phyloP scores from a whole-genome alignment of 192 early-diverging fungal genomes.

The Coemansia sp. region DNA sequence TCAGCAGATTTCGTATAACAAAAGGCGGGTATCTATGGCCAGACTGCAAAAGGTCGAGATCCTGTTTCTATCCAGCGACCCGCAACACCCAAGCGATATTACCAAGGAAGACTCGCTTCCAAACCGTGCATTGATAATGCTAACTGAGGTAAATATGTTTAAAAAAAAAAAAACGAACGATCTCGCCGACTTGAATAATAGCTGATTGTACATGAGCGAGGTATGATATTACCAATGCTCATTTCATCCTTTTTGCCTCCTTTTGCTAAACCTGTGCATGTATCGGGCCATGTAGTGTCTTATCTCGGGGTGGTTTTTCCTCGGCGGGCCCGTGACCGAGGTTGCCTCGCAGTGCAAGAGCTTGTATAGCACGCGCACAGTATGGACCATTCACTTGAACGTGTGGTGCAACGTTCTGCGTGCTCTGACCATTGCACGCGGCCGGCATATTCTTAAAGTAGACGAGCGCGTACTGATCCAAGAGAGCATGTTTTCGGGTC shows the following conservation, averaged over 20 bases:
- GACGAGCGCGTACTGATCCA: constrained; percentile 48
- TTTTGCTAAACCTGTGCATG: not conserved
- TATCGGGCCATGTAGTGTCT: constrained; percentile 22
- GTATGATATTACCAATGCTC: not conserved
- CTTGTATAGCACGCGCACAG: constrained; percentile 21
- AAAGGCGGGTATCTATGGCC: constrained; percentile 19
- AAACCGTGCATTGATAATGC: constrained; percentile 37
- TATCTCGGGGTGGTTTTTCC: constrained; percentile 26
- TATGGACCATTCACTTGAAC: constrained; percentile 39
- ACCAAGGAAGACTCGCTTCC: constrained; percentile 17
- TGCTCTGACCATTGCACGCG: constrained; percentile 42
- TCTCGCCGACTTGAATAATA: not conserved
- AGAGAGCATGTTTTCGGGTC: constrained; percentile 52
- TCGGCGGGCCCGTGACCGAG: constrained; percentile 5
- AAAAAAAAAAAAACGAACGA: not conserved
- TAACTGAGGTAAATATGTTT: constrained; percentile 26
- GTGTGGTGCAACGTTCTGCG: constrained; percentile 47
- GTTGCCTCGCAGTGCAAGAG: constrained; percentile 12
- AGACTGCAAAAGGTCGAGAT: constrained; percentile 17
- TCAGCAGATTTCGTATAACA: constrained; percentile 6
- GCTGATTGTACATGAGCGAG: not conserved
- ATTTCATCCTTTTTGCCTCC: not conserved
- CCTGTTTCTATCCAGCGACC: constrained; percentile 15
- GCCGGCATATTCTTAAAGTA: constrained; percentile 35
- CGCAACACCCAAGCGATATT: constrained; percentile 13